A percentile compares a stretch with the other conserved stretches of the same genome.
These are phyloP conservation scores for Wilcoxina mikolae DNA, from an alignment of 495 filamentous ascomycete species.

Conservation along the genomic window DNA sequence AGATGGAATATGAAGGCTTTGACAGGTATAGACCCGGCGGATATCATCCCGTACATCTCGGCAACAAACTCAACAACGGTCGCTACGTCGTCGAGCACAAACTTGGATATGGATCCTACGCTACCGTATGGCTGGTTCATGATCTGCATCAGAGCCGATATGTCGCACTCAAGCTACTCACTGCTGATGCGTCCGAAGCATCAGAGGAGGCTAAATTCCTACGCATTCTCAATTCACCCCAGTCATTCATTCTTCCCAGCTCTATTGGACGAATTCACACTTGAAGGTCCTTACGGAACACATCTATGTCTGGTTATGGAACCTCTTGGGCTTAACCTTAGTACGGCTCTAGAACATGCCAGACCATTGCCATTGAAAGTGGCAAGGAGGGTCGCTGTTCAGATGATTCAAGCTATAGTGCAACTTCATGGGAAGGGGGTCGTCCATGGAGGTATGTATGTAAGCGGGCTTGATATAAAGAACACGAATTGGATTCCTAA, in stretches of 20 bases:
- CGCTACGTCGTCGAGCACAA: conserved; percentile 38
- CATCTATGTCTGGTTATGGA: conserved; percentile 39
- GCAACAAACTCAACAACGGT: conserved; percentile 29
- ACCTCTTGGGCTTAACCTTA: too few relatives aligned
- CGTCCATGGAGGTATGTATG: conserved; percentile 2
- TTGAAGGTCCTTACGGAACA: conserved; percentile 35
- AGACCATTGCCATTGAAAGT: not conserved
- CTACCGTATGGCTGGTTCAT: conserved; percentile 38
- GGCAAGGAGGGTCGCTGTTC: not conserved
- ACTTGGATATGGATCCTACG: conserved; percentile 36
- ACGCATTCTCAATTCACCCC: conserved; percentile 2
- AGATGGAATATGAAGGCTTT: not conserved
- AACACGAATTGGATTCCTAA: too few relatives aligned
- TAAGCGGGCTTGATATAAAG: not conserved
- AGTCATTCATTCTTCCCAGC: not conserved
- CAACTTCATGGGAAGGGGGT: not conserved
- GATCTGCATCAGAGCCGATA: conserved; percentile 20
- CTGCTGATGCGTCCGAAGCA: not conserved
- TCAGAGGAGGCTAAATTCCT: not conserved
- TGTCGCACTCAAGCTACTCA: not conserved
- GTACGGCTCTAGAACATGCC: not conserved
- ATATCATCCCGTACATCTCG: conserved; percentile 36
- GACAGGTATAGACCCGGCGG: conserved; percentile 26
- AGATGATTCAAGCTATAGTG: not conserved
- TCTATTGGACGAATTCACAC: conserved; percentile 11